phyloP scores from a whole-genome alignment of 2,329 filamentous ascomycete genomes.

The Pseudogymnoascus sp. region DNA sequence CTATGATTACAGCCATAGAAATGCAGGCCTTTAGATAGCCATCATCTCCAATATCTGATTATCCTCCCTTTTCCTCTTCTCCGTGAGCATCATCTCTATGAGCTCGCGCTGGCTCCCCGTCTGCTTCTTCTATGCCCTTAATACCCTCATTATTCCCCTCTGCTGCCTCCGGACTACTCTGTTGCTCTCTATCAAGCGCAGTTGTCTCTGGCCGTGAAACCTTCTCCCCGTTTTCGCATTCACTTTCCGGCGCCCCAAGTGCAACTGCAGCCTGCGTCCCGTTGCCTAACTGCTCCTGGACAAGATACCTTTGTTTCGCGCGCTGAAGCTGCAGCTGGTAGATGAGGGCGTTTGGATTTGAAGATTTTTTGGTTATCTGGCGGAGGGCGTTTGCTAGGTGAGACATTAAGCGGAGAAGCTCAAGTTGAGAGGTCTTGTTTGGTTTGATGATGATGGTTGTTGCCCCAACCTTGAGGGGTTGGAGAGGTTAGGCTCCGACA shows the following conservation, averaged over 20 bases:
- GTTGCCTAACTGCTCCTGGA: constrained; percentile 10
- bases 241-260: constrained; percentile 10
- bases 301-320: constrained; percentile 14
- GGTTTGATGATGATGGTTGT: neutral
- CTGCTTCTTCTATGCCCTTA: neutral
- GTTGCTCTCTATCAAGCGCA: neutral
- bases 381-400: constrained; percentile 13
- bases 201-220: neutral
- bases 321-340: constrained; percentile 16
- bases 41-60: neutral
- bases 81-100: neutral
- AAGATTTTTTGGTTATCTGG: constrained; percentile 15
- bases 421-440: neutral
- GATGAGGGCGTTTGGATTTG: constrained; percentile 15
- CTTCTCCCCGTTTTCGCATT: neutral
- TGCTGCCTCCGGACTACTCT: neutral
- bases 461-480: neutral
- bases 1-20: neutral
- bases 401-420: constrained; percentile 13
- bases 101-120: neutral
- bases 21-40: neutral
- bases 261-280: constrained; percentile 10
- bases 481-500: neutral
- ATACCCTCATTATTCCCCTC: neutral
- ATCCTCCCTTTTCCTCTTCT: neutral